These are phyloP conservation scores for Cercis canadensis DNA, from an alignment of 306 rosid species.

Conservation along the genomic window DNA sequence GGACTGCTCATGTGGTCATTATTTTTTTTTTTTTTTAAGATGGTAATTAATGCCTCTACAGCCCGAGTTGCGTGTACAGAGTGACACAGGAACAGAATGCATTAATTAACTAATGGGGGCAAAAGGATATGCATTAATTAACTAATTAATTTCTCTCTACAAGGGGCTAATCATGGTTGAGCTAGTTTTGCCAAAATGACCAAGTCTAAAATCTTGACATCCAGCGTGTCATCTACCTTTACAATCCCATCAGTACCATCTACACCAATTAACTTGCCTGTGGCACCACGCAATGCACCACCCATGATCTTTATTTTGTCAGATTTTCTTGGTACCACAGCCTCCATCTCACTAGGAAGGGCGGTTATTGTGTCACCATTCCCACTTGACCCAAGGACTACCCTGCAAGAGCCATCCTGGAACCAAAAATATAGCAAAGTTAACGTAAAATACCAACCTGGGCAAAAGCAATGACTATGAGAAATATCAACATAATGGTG, in stretches of 20 bases:
- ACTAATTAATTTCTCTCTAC: slow-evolving; percentile 1
- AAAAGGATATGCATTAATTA: slow-evolving; percentile 32
- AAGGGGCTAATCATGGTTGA: slow-evolving; percentile 42
- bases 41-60: too few relatives aligned
- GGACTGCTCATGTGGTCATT: too few relatives aligned
- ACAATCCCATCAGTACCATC: slow-evolving; percentile 99
- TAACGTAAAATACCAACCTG: neutral
- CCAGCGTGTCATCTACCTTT: slow-evolving; percentile 88
- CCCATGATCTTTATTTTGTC: slow-evolving; percentile 92
- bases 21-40: too few relatives aligned
- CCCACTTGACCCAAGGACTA: slow-evolving; percentile 76
- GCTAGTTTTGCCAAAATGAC: slow-evolving; percentile 87
- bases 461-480: too few relatives aligned
- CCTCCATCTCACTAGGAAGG: slow-evolving; percentile 74
- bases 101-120: too few relatives aligned
- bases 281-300: slow-evolving; percentile 83
- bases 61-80: too few relatives aligned
- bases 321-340: slow-evolving; percentile 77
- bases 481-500: neutral
- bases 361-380: slow-evolving; percentile 74
- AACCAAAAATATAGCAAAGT: slow-evolving; percentile 13
- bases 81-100: too few relatives aligned
- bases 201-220: slow-evolving; percentile 91
- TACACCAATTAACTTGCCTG: slow-evolving; percentile 96
- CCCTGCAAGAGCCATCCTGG: slow-evolving; percentile 89